Conservation (phyloP, 176 grass and related monocot species). For the Guadua angustifolia region DNA sequence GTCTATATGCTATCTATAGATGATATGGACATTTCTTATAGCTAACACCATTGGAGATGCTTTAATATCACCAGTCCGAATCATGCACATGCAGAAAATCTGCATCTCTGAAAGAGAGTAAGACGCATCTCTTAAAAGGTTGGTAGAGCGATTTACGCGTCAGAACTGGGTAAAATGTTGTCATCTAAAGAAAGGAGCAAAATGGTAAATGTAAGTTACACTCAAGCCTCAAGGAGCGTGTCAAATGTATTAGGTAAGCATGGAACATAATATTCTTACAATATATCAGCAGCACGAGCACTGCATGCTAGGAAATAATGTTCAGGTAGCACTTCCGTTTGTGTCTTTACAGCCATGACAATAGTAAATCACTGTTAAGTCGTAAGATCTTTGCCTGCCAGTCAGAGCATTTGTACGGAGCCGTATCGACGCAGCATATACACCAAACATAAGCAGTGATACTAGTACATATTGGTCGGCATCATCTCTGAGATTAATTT, state of each 20-base stretch:
- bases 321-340: not conserved
- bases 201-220: not conserved
- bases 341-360: not conserved
- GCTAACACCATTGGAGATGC: too few relatives aligned
- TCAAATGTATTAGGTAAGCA: not conserved
- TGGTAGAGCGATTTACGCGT: not conserved
- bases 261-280: constrained; percentile 15
- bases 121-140: not conserved
- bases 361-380: not conserved
- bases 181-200: not conserved
- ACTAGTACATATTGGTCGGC: not conserved
- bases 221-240: not conserved
- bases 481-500: not conserved
- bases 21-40: too few relatives aligned
- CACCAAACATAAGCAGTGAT: not conserved
- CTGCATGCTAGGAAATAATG: not conserved
- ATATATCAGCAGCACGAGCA: not conserved
- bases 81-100: not conserved
- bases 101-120: not conserved
- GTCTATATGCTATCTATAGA: too few relatives aligned
- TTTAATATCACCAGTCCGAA: constrained; percentile 7
- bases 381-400: not conserved
- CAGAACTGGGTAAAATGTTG: not conserved
- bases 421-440: not conserved
- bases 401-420: not conserved